These are phyloP conservation scores for Phytophthora quininea DNA, from an alignment of 352 stramenopile genomes.

Conservation along the genomic window DNA sequence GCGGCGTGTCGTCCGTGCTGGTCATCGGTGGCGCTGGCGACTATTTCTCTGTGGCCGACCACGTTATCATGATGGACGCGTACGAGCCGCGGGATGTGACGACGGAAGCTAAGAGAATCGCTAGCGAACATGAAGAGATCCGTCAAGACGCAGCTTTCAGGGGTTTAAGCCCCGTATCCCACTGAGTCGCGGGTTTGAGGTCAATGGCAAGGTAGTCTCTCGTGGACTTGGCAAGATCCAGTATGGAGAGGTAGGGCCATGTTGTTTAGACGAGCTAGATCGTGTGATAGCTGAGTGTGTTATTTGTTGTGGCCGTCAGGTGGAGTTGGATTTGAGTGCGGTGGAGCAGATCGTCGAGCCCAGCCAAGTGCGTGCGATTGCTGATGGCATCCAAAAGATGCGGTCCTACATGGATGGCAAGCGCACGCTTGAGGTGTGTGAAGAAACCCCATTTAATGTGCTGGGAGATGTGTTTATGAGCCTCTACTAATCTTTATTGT, in stretches of 20 bases:
- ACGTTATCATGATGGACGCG: constrained; percentile 97
- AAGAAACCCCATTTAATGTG: background rate
- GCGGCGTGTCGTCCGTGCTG: constrained; percentile 93
- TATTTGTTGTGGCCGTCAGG: constrained; percentile 27
- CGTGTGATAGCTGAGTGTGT: constrained; percentile 4
- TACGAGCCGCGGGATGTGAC: constrained; percentile 95
- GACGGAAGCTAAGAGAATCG: constrained; percentile 91
- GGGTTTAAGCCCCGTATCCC: constrained; percentile 61
- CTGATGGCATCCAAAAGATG: constrained; percentile 64
- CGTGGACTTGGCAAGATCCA: constrained; percentile 79
- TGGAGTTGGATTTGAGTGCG: constrained; percentile 83
- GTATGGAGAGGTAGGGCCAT: constrained; percentile 74
- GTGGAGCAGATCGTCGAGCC: constrained; percentile 91
- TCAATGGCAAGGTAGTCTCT: constrained; percentile 82
- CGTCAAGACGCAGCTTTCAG: constrained; percentile 58
- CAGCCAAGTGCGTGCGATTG: constrained; percentile 87
- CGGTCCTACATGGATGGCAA: constrained; percentile 70
- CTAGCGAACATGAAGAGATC: constrained; percentile 60
- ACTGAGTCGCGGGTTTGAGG: constrained; percentile 55
- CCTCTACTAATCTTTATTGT: background rate
- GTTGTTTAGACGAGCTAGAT: background rate
- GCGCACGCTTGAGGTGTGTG: constrained; percentile 49
- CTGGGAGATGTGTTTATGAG: background rate
- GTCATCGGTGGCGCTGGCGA: constrained; percentile 97
- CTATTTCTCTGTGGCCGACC: constrained; percentile 97